Percentiles rank a stretch among this genome's conserved stretches.
These are phyloP conservation scores for Aristolochia contorta DNA, from an alignment of 164 flowering plant genomes.

Conservation along the genomic window DNA sequence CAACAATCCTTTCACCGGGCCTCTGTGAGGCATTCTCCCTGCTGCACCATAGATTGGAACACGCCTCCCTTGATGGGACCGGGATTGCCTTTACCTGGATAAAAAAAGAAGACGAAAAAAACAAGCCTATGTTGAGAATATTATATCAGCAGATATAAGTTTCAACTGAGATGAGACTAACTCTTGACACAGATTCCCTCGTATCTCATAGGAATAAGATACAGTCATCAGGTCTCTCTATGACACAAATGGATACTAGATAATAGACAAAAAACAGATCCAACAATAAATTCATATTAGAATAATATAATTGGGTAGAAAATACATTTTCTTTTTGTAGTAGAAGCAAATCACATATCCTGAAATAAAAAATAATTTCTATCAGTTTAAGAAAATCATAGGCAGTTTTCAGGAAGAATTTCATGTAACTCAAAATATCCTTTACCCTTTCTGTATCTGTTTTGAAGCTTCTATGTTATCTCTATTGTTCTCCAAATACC, in stretches of 20 bases:
- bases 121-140: no score
- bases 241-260: conserved; percentile 87
- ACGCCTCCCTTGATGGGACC: conserved; percentile 78
- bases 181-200: conserved; percentile 58
- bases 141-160: no score
- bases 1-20: conserved; percentile 65
- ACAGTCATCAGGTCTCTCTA: conserved; percentile 66
- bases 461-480: conserved; percentile 82
- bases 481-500: conserved; percentile 69
- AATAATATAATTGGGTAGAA: no score
- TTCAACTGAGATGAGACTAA: conserved; percentile 27
- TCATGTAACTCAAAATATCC: background rate
- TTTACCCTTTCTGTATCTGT: conserved; percentile 65
- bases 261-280: background rate
- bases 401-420: no score
- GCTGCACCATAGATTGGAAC: conserved; percentile 98
- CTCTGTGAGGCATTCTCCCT: conserved; percentile 82
- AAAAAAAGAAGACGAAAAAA: background rate
- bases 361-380: conserved; percentile 10
- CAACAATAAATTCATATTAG: no score
- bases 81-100: conserved; percentile 74
- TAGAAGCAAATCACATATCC: conserved; percentile 18
- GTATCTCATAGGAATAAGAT: conserved; percentile 68
- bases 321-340: no score
- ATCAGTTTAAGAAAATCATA: no score